Evolutionary conservation across 2,329 filamentous ascomycete genomes (phyloP), one percentile per base, ranked within the genome.

Genomic region (Ceratocystis albifundus): DNA sequence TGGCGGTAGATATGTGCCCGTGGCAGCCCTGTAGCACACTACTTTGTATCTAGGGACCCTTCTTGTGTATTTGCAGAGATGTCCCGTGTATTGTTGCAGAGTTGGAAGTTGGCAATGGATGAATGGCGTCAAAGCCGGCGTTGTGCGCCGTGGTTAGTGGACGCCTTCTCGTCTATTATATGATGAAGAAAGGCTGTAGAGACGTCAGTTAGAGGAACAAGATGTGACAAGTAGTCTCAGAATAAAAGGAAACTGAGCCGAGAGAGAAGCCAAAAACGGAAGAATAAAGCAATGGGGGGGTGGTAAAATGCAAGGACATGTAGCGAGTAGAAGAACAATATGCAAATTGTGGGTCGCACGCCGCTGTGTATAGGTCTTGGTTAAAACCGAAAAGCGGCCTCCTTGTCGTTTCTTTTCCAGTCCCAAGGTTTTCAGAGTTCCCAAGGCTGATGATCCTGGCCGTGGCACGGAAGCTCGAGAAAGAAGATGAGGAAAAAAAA

Each of bases 41-140:
- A 41, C 36, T 15, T 41, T 10, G 36, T 41, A 41, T 41, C 36
- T 41, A 41, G 36, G 36, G 36, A 10, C 10, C 12, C 36, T 12
- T 41, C 12, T 15, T 41, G 4, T 41, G 36, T 41, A 41, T 41
- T 10, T 41, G 10, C 36, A 41, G 36, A 41, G 36, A 41, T 41
- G 36, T 41, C 36, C 36, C 36, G 36, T 41, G 36, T 41, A 41
- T 41, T 41, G 36, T 41, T 41, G 36, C 36, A 41, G 36, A 41
- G 36, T 41, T 41, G 10, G 36, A 15, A 59, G 25, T 59, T 59
- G 55, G 17, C 55, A 59, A 36, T 59, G 28, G 32, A 32, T 30
- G 55, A 20, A 59, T 59, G 55, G 55, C 55, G 55, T 59, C 55
- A 30, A 59, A 22, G 30, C 15, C n/a, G 28, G 55, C 30, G 55